Evolutionary conservation across 1,139 yeast species (phyloP), one percentile per base, ranked within the genome.

Genomic region (Yarrowia galli): DNA sequence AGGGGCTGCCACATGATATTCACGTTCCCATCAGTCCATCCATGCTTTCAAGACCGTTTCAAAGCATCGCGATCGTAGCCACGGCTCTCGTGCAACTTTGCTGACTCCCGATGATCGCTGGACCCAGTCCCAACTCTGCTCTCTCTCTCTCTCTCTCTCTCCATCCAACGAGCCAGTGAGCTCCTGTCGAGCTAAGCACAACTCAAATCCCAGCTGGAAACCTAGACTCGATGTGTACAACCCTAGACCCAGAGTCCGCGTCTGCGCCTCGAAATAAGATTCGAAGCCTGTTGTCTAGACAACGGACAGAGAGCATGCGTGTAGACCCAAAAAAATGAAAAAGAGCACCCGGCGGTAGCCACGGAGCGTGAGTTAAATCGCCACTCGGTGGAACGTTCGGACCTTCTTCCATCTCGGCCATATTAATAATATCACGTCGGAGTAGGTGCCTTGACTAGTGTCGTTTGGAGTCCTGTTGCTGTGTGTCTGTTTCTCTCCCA

Each of bases 1-100:
- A 28, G 8, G 32, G 32, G 32, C 32, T 28, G 32, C 32, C 32
- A 28, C 32, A 28, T 28, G 32, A 1, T 28, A 28, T 10, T 28
- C 32, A 28, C 32, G 10, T n/a, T 15, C 15, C 8, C 28, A 3
- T 25, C 20, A n/a, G 28, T 46, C 36, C 5, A 23, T 16, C 36
- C 53, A 25, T 46, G 18, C 23, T 20, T 3, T 46, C 53, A 15
- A 10, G n/a, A 23, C 18, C 13, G 32, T 13, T 9, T 18, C 25
- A 25, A n/a, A 4, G 12, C 36, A 15, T 28, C 40, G 9, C 35
- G 58, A 38, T 23, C 35, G 20, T 22, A n/a, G 15, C 36, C 61
- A 40, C 23, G 61, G 36, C 61, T 54, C 46, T 20, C 61, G 61
- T 54, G 61, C 48, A 54, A 54, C 61, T 40, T 40, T 54, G 61